These are phyloP conservation scores for Anthoceros angustus DNA, from an alignment of 225 moss, liverwort and hornwort species.

Conservation along the genomic window DNA sequence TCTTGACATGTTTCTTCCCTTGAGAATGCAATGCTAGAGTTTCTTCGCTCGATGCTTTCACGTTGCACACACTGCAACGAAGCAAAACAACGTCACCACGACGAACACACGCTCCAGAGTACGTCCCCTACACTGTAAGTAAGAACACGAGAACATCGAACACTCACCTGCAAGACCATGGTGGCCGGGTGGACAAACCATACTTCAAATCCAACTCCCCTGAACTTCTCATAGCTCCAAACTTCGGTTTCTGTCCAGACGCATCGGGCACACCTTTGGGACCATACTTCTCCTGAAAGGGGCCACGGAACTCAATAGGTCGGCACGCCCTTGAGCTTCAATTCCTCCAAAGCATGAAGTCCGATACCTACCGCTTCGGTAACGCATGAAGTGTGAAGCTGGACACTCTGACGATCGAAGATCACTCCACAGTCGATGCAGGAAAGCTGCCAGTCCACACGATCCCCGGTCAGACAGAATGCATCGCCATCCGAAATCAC, in stretches of 20 bases:
- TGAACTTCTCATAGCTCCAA: conserved; percentile 13
- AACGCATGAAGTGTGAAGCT: conserved; percentile 75
- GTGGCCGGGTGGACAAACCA: conserved; percentile 52
- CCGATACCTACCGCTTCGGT: conserved; percentile 50
- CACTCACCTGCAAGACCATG: conserved; percentile 79
- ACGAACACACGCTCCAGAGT: not conserved
- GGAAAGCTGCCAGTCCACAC: conserved; percentile 42
- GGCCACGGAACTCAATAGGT: not conserved
- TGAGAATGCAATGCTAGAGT: conserved; percentile 60
- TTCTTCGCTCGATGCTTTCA: conserved; percentile 68
- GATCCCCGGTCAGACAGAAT: not conserved
- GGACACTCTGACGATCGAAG: conserved; percentile 81
- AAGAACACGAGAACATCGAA: not conserved
- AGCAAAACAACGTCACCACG: not conserved
- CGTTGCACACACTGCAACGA: conserved; percentile 57
- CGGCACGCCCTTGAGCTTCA: not conserved
- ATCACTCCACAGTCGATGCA: conserved; percentile 97
- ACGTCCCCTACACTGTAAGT: too few species aligned
- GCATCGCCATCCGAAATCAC: not conserved
- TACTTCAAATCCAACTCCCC: conserved; percentile 37
- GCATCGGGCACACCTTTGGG: conserved; percentile 36
- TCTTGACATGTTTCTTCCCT: conserved; percentile 74
- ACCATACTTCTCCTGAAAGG: conserved; percentile 80
- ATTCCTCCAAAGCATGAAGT: not conserved
- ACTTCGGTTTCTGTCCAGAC: conserved; percentile 19